phyloP scores from a whole-genome alignment of 345 rosid genomes.

The Schrenkiella parvula region DNA sequence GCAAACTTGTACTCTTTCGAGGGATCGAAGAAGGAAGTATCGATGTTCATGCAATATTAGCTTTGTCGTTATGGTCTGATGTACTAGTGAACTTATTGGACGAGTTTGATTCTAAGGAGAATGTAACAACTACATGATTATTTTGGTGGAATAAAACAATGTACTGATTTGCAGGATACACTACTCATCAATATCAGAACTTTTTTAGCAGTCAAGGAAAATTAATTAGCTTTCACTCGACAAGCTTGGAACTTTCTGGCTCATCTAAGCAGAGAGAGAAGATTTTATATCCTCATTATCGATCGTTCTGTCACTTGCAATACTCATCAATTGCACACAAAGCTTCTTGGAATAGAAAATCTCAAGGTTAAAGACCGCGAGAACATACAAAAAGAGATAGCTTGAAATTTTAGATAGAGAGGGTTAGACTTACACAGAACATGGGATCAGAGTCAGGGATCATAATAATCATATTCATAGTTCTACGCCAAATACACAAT shows the following conservation, averaged over 20 bases:
- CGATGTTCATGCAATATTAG: conserved; percentile 8
- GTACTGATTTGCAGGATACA: not conserved
- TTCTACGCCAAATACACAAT: too few species aligned
- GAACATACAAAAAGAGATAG: not conserved
- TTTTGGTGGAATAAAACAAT: not conserved
- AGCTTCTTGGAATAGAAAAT: too few species aligned
- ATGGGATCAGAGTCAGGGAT: too few species aligned
- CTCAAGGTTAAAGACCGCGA: too few species aligned
- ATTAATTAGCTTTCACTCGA: not conserved
- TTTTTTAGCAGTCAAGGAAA: not conserved
- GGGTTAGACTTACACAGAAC: too few species aligned
- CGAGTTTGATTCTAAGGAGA: not conserved
- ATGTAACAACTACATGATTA: not conserved
- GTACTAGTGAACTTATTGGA: not conserved
- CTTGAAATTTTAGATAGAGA: not conserved
- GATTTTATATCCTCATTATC: not conserved
- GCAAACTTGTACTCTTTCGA: not conserved
- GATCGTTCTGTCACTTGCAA: too few species aligned
- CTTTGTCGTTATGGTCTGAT: not conserved
- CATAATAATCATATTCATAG: too few species aligned
- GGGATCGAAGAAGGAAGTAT: conserved; percentile 21
- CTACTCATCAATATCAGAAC: not conserved
- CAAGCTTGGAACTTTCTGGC: not conserved
- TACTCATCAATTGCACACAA: not conserved
- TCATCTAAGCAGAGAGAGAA: not conserved